Evolutionary conservation across 2,329 filamentous ascomycete species (phyloP), one percentile per base, ranked within the genome.

Genomic region (Graphiopsis chlorocephala): DNA sequence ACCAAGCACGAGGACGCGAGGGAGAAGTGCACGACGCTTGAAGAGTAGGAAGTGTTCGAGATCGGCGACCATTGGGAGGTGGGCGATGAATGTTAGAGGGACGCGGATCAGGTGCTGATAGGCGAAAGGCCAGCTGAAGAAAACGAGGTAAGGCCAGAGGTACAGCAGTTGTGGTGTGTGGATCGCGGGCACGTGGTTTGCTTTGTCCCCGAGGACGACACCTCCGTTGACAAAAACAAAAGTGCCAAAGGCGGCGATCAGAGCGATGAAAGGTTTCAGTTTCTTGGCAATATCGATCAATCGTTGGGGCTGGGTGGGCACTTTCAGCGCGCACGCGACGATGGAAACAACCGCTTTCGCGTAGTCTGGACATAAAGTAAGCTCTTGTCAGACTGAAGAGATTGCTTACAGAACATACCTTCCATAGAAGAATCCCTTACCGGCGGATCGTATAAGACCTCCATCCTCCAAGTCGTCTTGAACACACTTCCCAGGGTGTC

Each of bases 161-260:
- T 99, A 99, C 20, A 98, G 88, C 86, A 99, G 91, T 78, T 99
- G 95, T 0, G 94, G 85, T 5, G 95, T 79, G 74, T 99, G 94
- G 14, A 98, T 80, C 0, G 93, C 95, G 0, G 93, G 93, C 33
- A 95, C 84, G 73, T 99, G 95, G 73, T 97, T 97, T 28, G 91
- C 89, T 79, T 97, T 98, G 78, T 99, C 95, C 42, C 93, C 93
- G 2, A 99, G 85, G 1, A 98, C 95, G 20, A 99, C 94, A 12
- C 93, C 89, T 7, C 91, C 90, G 71, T 99, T 99, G 90, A 90
- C 95, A 10, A 84, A 71, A 0, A 98, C 88, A 74, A 98, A 98
- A 0, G 76, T 81, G 2, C 78, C 85, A 73, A 99, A 99, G 0
- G 86, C 78, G 0, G 74, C 74, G 8, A 97, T 78, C 0, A 96